phyloP scores from a whole-genome alignment of 306 rosid species.

The Pueraria montana region DNA sequence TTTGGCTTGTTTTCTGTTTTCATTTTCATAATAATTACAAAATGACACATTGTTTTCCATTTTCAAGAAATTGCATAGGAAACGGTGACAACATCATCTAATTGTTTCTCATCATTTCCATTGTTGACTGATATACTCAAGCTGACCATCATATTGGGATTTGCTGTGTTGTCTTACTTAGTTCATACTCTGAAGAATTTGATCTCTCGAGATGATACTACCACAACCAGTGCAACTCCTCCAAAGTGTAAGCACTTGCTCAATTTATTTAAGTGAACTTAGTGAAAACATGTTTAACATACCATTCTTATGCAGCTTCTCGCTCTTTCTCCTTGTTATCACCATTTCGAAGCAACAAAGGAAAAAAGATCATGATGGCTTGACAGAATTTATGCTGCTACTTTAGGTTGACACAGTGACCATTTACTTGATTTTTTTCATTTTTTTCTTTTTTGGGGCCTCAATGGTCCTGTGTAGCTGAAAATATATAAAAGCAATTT shows the following conservation, averaged over 20 bases:
- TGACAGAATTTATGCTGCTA: constrained; percentile 42
- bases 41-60: background rate
- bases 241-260: constrained; percentile 63
- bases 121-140: constrained; percentile 10
- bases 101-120: background rate
- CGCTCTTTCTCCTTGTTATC: constrained; percentile 88
- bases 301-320: constrained; percentile 68
- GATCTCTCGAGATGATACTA: constrained; percentile 78
- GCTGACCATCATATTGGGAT: constrained; percentile 40
- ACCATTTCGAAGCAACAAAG: constrained; percentile 83
- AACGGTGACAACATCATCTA: background rate
- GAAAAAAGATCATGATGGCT: constrained; percentile 66
- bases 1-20: background rate
- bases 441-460: background rate
- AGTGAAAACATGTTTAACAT: constrained; percentile 4
- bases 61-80: background rate
- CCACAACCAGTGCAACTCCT: constrained; percentile 57
- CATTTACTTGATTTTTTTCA: constrained; percentile 40
- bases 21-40: background rate
- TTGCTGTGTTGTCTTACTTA: constrained; percentile 51
- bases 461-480: constrained; percentile 19
- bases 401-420: constrained; percentile 20
- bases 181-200: constrained; percentile 81
- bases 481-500: constrained; percentile 7
- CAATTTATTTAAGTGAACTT: background rate